Evolutionary conservation across 495 filamentous ascomycete genomes (phyloP).

Genomic region (Aspergillus nanangensis): DNA sequence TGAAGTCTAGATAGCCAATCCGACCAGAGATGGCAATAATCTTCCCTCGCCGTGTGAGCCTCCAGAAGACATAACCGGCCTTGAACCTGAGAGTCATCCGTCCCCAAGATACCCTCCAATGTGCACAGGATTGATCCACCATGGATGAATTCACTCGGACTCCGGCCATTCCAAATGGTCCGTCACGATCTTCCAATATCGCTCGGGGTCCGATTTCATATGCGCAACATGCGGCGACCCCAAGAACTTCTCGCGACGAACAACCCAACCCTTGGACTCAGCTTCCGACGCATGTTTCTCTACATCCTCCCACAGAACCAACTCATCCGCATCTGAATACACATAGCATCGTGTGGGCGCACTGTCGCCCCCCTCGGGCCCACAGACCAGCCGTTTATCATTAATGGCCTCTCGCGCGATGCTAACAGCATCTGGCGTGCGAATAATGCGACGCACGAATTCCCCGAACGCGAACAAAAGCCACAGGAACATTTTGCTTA

Average conservation of each 20-base stretch:
- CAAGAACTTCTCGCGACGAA: slow-evolving; percentile 34
- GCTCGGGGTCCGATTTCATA: slow-evolving; percentile 35
- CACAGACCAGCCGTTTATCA: slow-evolving; percentile 22
- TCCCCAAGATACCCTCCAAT: no score
- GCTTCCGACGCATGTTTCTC: slow-evolving; percentile 39
- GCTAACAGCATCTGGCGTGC: slow-evolving; percentile 21
- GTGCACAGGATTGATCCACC: no score
- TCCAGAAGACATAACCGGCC: no score
- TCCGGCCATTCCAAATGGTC: no score
- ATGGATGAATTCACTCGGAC: no score
- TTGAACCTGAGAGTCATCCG: no score
- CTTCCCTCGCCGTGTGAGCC: no score
- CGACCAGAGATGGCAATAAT: no score
- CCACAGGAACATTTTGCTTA: slow-evolving; percentile 24
- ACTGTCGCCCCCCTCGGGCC: slow-evolving; percentile 11
- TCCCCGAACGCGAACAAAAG: slow-evolving; percentile 15
- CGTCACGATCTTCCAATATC: slow-evolving; percentile 41
- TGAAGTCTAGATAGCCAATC: no score
- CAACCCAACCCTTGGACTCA: slow-evolving; percentile 28
- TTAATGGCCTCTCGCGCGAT: slow-evolving; percentile 26
- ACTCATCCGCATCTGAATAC: slow-evolving; percentile 40
- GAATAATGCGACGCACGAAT: slow-evolving; percentile 9
- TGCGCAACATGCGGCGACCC: slow-evolving; percentile 41
- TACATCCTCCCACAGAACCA: slow-evolving; percentile 34
- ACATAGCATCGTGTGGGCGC: slow-evolving; percentile 35